Evolutionary conservation across 2,329 filamentous ascomycete genomes (phyloP), one percentile per base, ranked within the genome.

Genomic region (Allantophomopsis cytisporea): DNA sequence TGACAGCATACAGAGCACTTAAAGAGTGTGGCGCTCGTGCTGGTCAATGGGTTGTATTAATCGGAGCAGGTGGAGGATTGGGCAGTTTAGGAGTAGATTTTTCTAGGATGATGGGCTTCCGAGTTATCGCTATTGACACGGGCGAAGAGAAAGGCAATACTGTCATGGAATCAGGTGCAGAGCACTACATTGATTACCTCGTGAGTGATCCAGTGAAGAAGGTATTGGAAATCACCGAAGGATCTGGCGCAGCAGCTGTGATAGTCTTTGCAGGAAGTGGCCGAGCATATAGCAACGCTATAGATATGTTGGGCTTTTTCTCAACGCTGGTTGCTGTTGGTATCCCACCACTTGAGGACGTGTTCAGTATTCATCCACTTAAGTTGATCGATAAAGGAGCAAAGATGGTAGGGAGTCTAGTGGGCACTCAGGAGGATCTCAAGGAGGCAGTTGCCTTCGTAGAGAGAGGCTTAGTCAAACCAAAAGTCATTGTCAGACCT

Each of bases 1-100:
- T 87, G 41, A 88, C 83, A 0, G 70, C 80, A 0, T 89, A 73
- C 53, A 70, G 72, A 3, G 82, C 83, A 0, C 59, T 88, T 38
- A 60, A 66, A 11, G 65, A 71, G 30, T 68, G 65, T 38, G 52
- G 59, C 40, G 47, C 63, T 37, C 58, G 45, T 44, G 36, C 45
- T 13, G 45, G 45, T 23, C 44, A 49, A 17, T 52, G 48, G 48
- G 38, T 50, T 32, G 48, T 43, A 0, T 46, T 53, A 23, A 45
- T 42, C 12, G 50, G 50, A 14, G 50, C 47, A 31, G 50, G 49
- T 13, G 50, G 50, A 8, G 49, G 51, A 7, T 38, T 54, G 7
- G 50, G 51, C 12, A 35, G 39, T 3, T 36, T 52, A 2, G 47
- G 46, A 33, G 43, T 51, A 16, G 46, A 50, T 35, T 47, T 45